phyloP scores from a whole-genome alignment of 2,329 filamentous ascomycete genomes.

The Colletotrichum zoysiae region DNA sequence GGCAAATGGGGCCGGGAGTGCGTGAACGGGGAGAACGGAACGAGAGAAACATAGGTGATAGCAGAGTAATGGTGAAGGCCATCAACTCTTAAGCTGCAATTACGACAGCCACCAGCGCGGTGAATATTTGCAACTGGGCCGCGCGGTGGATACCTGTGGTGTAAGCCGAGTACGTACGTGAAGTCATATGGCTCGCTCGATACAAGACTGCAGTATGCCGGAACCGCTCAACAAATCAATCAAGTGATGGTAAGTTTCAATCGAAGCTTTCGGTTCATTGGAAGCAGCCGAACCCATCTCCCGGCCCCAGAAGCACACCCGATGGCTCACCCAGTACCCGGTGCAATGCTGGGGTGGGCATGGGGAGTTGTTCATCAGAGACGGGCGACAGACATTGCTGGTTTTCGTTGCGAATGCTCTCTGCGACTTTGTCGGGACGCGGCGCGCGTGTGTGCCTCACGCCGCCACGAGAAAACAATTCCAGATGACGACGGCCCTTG shows the following conservation, averaged over 20 bases:
- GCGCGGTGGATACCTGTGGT: not conserved
- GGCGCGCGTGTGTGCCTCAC: not conserved
- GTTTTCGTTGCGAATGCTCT: not conserved
- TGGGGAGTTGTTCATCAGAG: not conserved
- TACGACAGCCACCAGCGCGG: not conserved
- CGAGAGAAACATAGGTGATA: not conserved
- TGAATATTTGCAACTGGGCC: too few relatives aligned
- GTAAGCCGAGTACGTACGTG: not conserved
- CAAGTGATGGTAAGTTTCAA: too few relatives aligned
- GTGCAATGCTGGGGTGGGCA: not conserved
- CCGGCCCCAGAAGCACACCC: not conserved
- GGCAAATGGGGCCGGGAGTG: not conserved
- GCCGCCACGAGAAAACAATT: not conserved
- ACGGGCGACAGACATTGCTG: not conserved
- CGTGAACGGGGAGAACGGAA: not conserved
- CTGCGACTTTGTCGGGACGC: not conserved
- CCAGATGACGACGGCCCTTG: not conserved
- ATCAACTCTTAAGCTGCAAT: not conserved
- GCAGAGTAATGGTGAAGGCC: not conserved
- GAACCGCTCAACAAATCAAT: not conserved
- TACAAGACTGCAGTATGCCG: not conserved
- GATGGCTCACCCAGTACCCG: constrained; percentile 18
- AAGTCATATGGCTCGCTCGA: not conserved
- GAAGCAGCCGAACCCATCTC: not conserved
- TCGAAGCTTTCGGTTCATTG: not conserved